Percentiles rank a stretch among this genome's conserved stretches.
Conservation (phyloP, 2,329 filamentous ascomycete species). For the Colletotrichum abscissum region DNA sequence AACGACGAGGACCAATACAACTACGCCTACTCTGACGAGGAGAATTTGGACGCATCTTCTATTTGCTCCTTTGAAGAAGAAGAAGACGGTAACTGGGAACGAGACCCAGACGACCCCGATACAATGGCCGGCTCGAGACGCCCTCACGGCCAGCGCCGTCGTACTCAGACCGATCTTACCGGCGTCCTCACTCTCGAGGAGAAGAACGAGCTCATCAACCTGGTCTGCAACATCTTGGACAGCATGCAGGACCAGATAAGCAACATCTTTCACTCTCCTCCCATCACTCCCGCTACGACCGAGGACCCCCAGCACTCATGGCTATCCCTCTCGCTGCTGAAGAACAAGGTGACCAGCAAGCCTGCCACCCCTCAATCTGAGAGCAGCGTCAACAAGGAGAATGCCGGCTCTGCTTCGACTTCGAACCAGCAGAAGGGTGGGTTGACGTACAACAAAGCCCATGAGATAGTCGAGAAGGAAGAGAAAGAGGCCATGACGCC, state of each 20-base stretch:
- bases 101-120: slow-evolving; percentile 15
- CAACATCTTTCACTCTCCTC: slow-evolving; percentile 62
- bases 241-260: slow-evolving; percentile 64
- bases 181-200: slow-evolving; percentile 59
- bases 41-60: slow-evolving; percentile 32
- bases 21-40: slow-evolving; percentile 30
- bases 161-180: slow-evolving; percentile 58
- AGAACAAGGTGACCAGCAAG: slow-evolving; percentile 26
- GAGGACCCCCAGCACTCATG: slow-evolving; percentile 48
- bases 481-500: slow-evolving; percentile 44
- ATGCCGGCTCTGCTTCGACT: slow-evolving; percentile 25
- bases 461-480: slow-evolving; percentile 45
- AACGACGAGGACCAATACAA: slow-evolving; percentile 27
- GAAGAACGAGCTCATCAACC: slow-evolving; percentile 61
- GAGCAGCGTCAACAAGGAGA: slow-evolving; percentile 16
- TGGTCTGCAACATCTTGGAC: slow-evolving; percentile 65
- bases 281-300: slow-evolving; percentile 44
- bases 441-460: slow-evolving; percentile 41
- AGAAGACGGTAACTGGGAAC: slow-evolving; percentile 33
- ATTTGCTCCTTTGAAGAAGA: slow-evolving; percentile 33
- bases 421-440: slow-evolving; percentile 32
- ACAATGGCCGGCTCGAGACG: slow-evolving; percentile 30
- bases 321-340: slow-evolving; percentile 48
- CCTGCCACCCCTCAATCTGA: slow-evolving; percentile 4
- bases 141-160: slow-evolving; percentile 25